Percentiles rank a stretch among this genome's conserved stretches.
Evolutionary conservation across 1,284 basidiomycete genomes (phyloP).

Genomic region (Fomitiporia mediterranea): DNA sequence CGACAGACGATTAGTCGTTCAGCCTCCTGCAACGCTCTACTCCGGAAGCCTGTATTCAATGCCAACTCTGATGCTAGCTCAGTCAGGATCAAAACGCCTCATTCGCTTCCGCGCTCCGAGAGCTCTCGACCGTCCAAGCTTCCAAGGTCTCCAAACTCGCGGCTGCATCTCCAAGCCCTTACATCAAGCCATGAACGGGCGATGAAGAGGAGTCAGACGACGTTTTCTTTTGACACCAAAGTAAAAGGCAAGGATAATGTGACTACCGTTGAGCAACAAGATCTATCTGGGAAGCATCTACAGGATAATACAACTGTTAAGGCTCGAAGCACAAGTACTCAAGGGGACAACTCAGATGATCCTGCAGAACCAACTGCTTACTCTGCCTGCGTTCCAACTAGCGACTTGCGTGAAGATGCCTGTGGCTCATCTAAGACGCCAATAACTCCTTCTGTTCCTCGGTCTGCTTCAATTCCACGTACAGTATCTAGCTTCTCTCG

Average conservation of each 20-base stretch:
- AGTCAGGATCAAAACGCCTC: background rate
- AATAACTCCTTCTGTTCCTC: background rate
- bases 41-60: background rate
- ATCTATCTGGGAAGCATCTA: background rate
- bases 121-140: background rate
- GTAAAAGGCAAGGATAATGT: background rate
- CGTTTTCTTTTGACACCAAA: background rate
- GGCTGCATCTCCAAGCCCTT: background rate
- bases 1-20: background rate
- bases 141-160: background rate
- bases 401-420: background rate
- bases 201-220: background rate
- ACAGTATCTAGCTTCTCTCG: conserved; percentile 1
- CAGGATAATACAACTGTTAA: background rate
- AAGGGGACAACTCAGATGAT: background rate
- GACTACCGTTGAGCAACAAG: background rate
- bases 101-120: background rate
- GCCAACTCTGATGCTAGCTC: background rate
- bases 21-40: background rate
- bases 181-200: background rate
- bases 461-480: conserved; percentile 3
- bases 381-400: background rate
- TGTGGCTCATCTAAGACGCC: too few species aligned
- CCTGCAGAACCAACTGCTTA: background rate
- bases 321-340: background rate